phyloP scores from a whole-genome alignment of 345 rosid species.

The Mallotus nudiflorus region DNA sequence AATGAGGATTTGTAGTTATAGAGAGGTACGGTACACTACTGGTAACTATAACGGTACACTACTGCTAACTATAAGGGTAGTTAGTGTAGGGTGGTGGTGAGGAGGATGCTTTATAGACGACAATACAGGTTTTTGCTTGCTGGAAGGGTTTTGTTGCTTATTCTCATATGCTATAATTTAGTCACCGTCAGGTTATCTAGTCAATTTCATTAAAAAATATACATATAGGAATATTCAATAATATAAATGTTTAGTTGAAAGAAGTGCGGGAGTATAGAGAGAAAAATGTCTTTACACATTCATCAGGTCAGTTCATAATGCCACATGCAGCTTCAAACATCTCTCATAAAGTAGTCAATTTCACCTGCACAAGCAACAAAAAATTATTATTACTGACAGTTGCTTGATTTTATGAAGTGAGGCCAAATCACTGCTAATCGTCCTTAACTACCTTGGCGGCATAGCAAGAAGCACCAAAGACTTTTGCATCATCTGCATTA shows the following conservation, averaged over 20 bases:
- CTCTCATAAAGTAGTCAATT: slow-evolving; percentile 81
- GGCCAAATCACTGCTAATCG: background rate
- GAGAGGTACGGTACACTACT: too few species aligned
- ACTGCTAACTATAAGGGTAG: too few species aligned
- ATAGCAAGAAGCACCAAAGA: slow-evolving; percentile 78
- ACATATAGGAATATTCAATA: background rate
- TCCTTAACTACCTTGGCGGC: slow-evolving; percentile 79
- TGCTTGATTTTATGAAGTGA: background rate
- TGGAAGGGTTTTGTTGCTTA: background rate
- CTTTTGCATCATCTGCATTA: slow-evolving; percentile 50
- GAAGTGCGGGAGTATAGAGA: background rate
- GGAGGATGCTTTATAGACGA: background rate
- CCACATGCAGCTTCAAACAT: slow-evolving; percentile 96
- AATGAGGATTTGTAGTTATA: background rate
- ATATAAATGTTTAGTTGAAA: background rate
- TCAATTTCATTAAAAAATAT: slow-evolving; percentile 9
- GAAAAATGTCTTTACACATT: slow-evolving; percentile 80
- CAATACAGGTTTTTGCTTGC: background rate
- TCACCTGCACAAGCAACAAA: slow-evolving; percentile 52
- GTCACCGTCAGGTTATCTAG: slow-evolving; percentile 12
- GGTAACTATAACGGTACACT: too few species aligned
- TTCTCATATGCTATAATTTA: background rate
- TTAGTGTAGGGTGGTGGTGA: background rate
- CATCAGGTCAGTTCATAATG: slow-evolving; percentile 95
- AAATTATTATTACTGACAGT: slow-evolving; percentile 10